Base-by-base conservation (phyloP, 345 rosid species). In the Eucalyptus globulus region DNA sequence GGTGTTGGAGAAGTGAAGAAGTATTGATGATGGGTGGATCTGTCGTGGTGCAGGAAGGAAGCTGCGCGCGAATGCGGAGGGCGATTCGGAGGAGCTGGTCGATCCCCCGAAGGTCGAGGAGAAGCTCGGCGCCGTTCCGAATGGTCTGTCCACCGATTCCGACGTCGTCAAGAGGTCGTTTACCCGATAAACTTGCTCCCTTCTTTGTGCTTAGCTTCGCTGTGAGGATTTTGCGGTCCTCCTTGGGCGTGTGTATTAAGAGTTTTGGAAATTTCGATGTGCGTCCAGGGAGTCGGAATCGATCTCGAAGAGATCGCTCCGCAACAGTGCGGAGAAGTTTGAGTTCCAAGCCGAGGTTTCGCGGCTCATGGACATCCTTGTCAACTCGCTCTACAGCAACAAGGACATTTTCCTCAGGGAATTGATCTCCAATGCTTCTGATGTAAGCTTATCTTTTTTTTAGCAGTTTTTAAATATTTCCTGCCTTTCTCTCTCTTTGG, bases 331-430 rank as follows among this genome's bases (percentile, higher is more conserved):
- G 91, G 97, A 97, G 96, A 98, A 96, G 93, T 98, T 96, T 92
- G 95, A 97, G 94, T 98, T 98, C 94, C 99, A 98, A 89, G 99
- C 99, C 76, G 99, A 98, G 95, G 99, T 97, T 72, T 98, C 99
- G 88, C 94, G 99, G 95, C 99, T 96, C 65, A 97, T 98, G 99
- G 99, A 98, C 86, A 98, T 98, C 90, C 91, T 98, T 80, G 95
- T 98, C 93, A 98, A 98, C 95, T 98, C 99, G 90, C 98, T 98
- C 24, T 97, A 98, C 92, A 98, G 99, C 89, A 98, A 98, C 92
- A 98, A 97, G 93, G 99, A 98, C 54, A 98, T 98, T 90, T 98
- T 97, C 98, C 92, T 98, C 8, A 96, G 99, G 93, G 99, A 98
- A 92, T 92, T 97, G 95, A 98, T 98, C 89, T 98, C 99, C 80